phyloP scores from a whole-genome alignment of 2,329 filamentous ascomycete species.

The Stagonosporopsis rhizophila region DNA sequence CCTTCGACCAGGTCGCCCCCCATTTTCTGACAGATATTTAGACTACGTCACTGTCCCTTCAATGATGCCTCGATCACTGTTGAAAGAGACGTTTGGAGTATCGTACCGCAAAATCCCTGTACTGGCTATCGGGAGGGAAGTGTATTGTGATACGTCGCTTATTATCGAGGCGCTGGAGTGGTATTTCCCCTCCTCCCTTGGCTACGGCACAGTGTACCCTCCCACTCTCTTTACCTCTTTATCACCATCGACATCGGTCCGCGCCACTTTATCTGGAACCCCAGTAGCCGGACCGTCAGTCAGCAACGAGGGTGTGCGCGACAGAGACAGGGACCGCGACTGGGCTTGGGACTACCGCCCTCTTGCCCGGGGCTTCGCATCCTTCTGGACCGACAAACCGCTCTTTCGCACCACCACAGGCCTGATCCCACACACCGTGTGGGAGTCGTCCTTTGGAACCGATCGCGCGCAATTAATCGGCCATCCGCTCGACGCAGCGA shows the following conservation, averaged over 20 bases:
- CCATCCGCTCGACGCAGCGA: slow-evolving; percentile 47
- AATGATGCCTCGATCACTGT: slow-evolving; percentile 51
- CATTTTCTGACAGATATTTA: background rate
- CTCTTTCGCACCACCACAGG: slow-evolving; percentile 52
- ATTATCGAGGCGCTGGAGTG: slow-evolving; percentile 47
- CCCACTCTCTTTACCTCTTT: too few relatives aligned
- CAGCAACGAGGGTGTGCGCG: too few relatives aligned
- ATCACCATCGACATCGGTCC: too few relatives aligned
- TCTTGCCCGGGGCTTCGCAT: slow-evolving; percentile 50
- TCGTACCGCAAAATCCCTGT: slow-evolving; percentile 51
- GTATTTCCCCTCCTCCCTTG: slow-evolving; percentile 33
- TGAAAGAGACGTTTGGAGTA: slow-evolving; percentile 46
- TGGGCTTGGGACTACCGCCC: slow-evolving; percentile 46
- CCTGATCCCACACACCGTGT: slow-evolving; percentile 51
- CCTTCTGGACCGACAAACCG: slow-evolving; percentile 52
- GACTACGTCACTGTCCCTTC: slow-evolving; percentile 49
- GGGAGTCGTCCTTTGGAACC: slow-evolving; percentile 49
- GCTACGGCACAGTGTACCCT: slow-evolving; percentile 48
- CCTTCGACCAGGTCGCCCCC: too few relatives aligned
- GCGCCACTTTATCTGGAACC: too few relatives aligned
- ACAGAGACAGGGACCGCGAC: background rate
- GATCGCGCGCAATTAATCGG: slow-evolving; percentile 51
- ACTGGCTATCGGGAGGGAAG: slow-evolving; percentile 40
- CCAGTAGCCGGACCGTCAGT: too few relatives aligned
- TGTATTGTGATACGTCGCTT: slow-evolving; percentile 46